Evolutionary conservation across 169 alveolate species (phyloP).

Genomic region (Eimeria sp.): DNA sequence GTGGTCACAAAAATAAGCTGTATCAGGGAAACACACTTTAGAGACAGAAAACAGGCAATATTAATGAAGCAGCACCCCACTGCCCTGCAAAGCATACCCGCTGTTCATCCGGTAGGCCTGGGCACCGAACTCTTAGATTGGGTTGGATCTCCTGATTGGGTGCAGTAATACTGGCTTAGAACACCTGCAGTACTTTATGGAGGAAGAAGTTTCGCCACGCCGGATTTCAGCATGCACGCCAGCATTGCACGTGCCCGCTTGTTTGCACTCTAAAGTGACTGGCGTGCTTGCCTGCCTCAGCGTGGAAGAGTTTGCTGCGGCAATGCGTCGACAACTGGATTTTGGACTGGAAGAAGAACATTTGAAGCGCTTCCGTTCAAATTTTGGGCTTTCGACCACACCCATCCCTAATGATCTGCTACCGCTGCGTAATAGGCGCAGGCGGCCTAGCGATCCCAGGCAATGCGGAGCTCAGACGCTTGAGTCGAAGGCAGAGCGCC

Average conservation of each 20-base stretch:
- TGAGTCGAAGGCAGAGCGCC: background rate
- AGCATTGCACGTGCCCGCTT: background rate
- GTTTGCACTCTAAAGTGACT: background rate
- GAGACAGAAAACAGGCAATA: background rate
- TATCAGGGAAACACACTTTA: background rate
- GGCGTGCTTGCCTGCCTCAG: constrained; percentile 8
- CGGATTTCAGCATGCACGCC: background rate
- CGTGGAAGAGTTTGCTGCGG: constrained; percentile 63
- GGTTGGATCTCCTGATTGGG: background rate
- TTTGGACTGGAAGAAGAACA: constrained; percentile 63
- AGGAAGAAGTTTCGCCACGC: background rate
- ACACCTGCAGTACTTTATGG: background rate
- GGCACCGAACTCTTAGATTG: background rate
- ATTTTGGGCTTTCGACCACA: constrained; percentile 28
- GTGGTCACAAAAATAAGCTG: background rate
- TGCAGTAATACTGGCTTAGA: background rate
- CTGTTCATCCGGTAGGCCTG: background rate
- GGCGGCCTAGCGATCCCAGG: constrained; percentile 10
- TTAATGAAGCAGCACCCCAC: background rate
- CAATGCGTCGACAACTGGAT: constrained; percentile 75
- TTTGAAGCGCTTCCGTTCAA: constrained; percentile 42
- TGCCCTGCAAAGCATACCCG: background rate
- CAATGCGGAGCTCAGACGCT: background rate
- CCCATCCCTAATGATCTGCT: constrained; percentile 25
- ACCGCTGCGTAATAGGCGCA: constrained; percentile 53